Percentiles rank a stretch among this genome's conserved stretches.
Evolutionary conservation across 2,329 filamentous ascomycete species (phyloP).

Genomic region (Podosphaera leucotricha): DNA sequence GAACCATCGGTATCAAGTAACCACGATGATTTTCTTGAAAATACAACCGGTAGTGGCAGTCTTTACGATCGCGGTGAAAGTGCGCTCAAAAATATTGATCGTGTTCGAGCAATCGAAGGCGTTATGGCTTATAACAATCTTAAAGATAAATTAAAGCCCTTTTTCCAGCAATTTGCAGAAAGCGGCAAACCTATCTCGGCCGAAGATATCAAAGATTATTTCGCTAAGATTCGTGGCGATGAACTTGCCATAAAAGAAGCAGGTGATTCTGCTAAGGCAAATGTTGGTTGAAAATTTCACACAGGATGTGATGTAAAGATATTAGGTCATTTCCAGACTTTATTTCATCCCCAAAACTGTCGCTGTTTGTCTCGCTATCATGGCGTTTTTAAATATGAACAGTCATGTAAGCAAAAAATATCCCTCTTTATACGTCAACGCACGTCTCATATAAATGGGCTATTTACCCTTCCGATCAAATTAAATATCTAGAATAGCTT

Average conservation of each 20-base stretch:
- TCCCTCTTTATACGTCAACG: no score
- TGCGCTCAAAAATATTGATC: constrained; percentile 73
- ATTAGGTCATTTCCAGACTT: no score
- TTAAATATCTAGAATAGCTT: no score
- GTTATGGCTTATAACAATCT: constrained; percentile 97
- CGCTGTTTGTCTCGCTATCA: no score
- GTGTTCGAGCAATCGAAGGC: constrained; percentile 80
- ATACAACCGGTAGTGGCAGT: constrained; percentile 50
- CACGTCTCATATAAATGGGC: no score
- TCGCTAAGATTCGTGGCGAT: constrained; percentile 81
- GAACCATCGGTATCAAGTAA: constrained; percentile 65
- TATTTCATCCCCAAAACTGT: no score
- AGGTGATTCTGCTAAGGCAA: constrained; percentile 8
- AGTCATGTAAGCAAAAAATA: no score
- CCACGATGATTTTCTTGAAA: constrained; percentile 28
- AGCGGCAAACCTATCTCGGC: constrained; percentile 71
- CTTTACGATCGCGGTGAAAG: constrained; percentile 82
- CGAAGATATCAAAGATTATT: constrained; percentile 91
- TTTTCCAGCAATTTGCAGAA: constrained; percentile 83
- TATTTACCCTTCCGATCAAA: no score
- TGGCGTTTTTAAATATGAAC: no score
- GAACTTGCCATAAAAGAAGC: constrained; percentile 25
- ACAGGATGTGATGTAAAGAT: no score
- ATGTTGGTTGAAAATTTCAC: not conserved
- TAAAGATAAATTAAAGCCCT: constrained; percentile 85